phyloP scores from a whole-genome alignment of 768 basidiomycete genomes.

The Tulasnella sp. region DNA sequence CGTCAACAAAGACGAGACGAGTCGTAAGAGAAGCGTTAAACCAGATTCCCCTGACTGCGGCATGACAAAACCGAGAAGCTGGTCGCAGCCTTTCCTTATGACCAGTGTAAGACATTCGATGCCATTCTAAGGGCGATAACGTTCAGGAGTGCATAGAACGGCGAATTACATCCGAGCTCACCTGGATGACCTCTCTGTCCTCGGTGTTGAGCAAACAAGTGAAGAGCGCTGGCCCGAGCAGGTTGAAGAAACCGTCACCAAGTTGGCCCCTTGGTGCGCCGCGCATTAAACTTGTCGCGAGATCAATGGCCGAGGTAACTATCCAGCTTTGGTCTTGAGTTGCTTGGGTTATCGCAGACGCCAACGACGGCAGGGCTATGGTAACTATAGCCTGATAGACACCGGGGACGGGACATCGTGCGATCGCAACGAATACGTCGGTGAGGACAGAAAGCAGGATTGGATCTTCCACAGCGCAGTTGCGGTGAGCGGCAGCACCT shows the following conservation, averaged over 20 bases:
- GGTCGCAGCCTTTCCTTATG: constrained; percentile 78
- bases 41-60: constrained; percentile 53
- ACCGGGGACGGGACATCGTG: constrained; percentile 48
- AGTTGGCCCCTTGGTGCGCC: constrained; percentile 54
- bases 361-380: constrained; percentile 64
- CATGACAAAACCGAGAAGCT: constrained; percentile 63
- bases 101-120: constrained; percentile 72
- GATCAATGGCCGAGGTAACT: constrained; percentile 72
- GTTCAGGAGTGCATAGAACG: not conserved
- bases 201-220: constrained; percentile 58
- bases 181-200: constrained; percentile 64
- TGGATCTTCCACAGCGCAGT: constrained; percentile 51
- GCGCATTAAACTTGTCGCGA: constrained; percentile 61
- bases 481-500: not conserved
- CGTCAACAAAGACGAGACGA: constrained; percentile 71
- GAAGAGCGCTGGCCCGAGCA: constrained; percentile 70
- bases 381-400: constrained; percentile 68
- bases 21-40: constrained; percentile 59
- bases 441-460: constrained; percentile 78
- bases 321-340: constrained; percentile 63
- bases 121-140: constrained; percentile 52
- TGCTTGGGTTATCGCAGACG: constrained; percentile 51
- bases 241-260: constrained; percentile 71
- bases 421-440: constrained; percentile 67
- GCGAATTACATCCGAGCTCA: constrained; percentile 22